These are phyloP conservation scores for Naganishia vishniacii DNA, from an alignment of 768 basidiomycete species.

Conservation along the genomic window DNA sequence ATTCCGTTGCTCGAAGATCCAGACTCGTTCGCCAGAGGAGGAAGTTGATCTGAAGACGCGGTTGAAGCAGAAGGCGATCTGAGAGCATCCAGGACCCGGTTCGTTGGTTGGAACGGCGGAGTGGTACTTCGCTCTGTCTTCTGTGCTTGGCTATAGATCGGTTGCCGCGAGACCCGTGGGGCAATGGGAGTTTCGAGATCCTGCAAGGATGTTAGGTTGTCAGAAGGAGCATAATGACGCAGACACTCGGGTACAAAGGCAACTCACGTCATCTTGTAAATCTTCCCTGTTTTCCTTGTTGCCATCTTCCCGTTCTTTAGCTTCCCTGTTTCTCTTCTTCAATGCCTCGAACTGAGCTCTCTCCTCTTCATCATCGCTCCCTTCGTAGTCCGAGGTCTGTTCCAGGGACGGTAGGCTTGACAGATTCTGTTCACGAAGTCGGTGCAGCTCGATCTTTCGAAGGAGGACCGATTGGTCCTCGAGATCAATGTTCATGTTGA, in stretches of 20 bases:
- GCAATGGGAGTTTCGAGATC: conserved; percentile 4
- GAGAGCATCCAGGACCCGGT: conserved; percentile 4
- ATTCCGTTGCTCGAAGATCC: background rate
- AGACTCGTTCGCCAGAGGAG: background rate
- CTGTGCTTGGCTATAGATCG: conserved; percentile 15
- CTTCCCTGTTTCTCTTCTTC: background rate
- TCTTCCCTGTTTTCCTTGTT: conserved; percentile 9
- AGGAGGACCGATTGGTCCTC: conserved; percentile 23
- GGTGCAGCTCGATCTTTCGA: conserved; percentile 13
- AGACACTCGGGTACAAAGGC: background rate
- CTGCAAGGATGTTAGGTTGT: background rate
- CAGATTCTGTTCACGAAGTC: conserved; percentile 21
- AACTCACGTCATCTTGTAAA: conserved; percentile 12
- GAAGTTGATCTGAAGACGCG: background rate
- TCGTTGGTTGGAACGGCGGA: conserved; percentile 8
- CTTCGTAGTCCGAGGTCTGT: conserved; percentile 19
- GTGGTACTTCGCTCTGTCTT: conserved; percentile 9
- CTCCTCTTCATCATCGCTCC: conserved; percentile 13
- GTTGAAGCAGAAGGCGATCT: conserved; percentile 12
- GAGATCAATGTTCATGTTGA: conserved; percentile 20
- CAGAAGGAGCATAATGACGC: background rate
- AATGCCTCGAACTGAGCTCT: background rate
- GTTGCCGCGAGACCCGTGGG: conserved; percentile 2
- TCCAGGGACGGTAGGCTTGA: conserved; percentile 10
- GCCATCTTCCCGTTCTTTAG: background rate